Conservation (phyloP, 2,329 filamentous ascomycete species). For the Epichloe gansuensis region DNA sequence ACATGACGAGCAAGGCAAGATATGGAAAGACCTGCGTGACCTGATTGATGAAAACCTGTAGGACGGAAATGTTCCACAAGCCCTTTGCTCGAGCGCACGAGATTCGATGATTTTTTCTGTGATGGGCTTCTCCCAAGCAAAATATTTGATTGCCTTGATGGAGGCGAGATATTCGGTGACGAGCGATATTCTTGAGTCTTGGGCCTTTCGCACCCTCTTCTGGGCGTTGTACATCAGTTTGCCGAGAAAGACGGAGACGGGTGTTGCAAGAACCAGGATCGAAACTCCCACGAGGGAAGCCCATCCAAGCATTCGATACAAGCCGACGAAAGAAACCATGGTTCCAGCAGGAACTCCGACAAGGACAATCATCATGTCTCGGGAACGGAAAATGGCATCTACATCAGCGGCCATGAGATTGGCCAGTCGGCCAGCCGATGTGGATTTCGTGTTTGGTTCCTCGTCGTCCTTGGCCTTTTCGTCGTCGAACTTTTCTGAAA, state of each 20-base stretch:
- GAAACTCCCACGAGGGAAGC: constrained; percentile 38
- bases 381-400: constrained; percentile 38
- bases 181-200: constrained; percentile 44
- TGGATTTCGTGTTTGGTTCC: constrained; percentile 20
- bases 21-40: constrained; percentile 40
- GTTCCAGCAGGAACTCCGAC: constrained; percentile 36
- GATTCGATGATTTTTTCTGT: constrained; percentile 37
- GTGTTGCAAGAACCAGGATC: constrained; percentile 34
- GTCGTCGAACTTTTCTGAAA: constrained; percentile 18
- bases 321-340: constrained; percentile 33
- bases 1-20: constrained; percentile 40
- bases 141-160: constrained; percentile 48
- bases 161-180: constrained; percentile 46
- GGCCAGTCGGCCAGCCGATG: constrained; percentile 38
- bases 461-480: constrained; percentile 14
- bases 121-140: constrained; percentile 45
- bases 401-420: constrained; percentile 49
- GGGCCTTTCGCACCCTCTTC: constrained; percentile 39
- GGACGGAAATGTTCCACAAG: constrained; percentile 40
- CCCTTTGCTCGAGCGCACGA: constrained; percentile 38
- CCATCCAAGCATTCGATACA: constrained; percentile 46
- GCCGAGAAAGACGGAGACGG: constrained; percentile 38
- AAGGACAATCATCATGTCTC: constrained; percentile 36
- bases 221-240: constrained; percentile 38
- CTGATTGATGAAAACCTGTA: constrained; percentile 34